Percentiles rank a stretch among this genome's conserved stretches.
These are phyloP conservation scores for Diutina mesorugosa DNA, from an alignment of 1,139 yeast species.

Conservation along the genomic window DNA sequence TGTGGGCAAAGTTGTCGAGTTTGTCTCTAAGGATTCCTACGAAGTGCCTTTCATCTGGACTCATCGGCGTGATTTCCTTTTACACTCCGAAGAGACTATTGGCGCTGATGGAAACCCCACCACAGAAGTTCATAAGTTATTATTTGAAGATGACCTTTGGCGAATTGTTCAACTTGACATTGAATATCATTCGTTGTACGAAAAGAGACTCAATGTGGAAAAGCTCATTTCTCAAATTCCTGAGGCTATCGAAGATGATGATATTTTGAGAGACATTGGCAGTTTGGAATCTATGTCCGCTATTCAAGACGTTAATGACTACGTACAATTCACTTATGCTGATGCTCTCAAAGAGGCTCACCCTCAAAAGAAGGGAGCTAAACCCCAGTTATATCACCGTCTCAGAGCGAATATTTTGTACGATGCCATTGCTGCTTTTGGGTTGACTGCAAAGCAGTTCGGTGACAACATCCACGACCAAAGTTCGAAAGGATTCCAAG, in stretches of 20 bases:
- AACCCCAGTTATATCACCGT: constrained; percentile 44
- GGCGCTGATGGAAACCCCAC: constrained; percentile 28
- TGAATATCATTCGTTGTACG: constrained; percentile 77
- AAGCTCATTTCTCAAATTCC: constrained; percentile 43
- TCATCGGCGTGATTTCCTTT: constrained; percentile 80
- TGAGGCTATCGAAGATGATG: constrained; percentile 32
- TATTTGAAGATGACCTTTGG: constrained; percentile 86
- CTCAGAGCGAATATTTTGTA: constrained; percentile 56
- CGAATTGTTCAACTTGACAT: constrained; percentile 75
- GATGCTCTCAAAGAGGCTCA: constrained; percentile 61
- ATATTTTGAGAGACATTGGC: constrained; percentile 40
- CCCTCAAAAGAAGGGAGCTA: constrained; percentile 24
- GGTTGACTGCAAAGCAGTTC: constrained; percentile 65
- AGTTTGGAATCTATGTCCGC: constrained; percentile 62
- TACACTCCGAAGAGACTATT: constrained; percentile 42
- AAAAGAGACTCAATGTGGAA: constrained; percentile 56
- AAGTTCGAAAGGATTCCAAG: constrained; percentile 29
- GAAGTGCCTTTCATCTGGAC: constrained; percentile 98
- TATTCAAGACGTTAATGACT: constrained; percentile 80
- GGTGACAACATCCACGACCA: constrained; percentile 75
- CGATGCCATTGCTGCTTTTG: constrained; percentile 59
- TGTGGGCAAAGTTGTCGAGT: constrained; percentile 66
- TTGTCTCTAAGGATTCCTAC: constrained; percentile 61
- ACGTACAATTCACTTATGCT: constrained; percentile 69
- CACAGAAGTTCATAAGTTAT: constrained; percentile 36